These are phyloP conservation scores for Xylariales sp. DNA, from an alignment of 2,329 filamentous ascomycete genomes.

Conservation along the genomic window DNA sequence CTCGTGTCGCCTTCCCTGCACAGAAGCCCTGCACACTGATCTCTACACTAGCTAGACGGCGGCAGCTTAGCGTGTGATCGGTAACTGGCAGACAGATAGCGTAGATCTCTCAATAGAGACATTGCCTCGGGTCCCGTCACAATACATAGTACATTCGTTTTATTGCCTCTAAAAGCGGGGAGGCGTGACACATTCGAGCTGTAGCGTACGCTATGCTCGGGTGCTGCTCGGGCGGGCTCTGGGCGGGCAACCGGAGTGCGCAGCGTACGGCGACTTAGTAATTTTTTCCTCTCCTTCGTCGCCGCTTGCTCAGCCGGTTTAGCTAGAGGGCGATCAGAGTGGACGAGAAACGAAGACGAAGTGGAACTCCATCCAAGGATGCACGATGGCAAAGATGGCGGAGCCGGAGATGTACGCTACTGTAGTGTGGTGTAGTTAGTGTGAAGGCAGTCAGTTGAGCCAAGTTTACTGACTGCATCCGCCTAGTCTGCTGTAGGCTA, in stretches of 20 bases:
- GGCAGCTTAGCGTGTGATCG: conserved; percentile 10
- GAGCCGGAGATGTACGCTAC: conserved; percentile 7
- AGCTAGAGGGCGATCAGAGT: not conserved
- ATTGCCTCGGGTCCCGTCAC: conserved; percentile 23
- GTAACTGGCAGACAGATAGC: conserved; percentile 9
- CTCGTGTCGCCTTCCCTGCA: not conserved
- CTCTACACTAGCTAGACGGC: not conserved
- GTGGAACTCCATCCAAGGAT: not conserved
- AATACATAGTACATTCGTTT: conserved; percentile 3
- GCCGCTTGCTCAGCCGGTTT: conserved; percentile 22
- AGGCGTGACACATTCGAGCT: conserved; percentile 21
- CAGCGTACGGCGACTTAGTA: conserved; percentile 19
- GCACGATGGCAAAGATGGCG: conserved; percentile 25
- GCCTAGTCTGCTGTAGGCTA: no score
- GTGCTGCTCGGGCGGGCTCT: not conserved
- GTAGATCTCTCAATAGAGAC: conserved; percentile 25
- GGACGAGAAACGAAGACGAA: conserved; percentile 23
- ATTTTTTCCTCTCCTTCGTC: conserved; percentile 15
- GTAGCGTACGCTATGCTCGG: conserved; percentile 12
- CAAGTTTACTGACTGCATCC: no score
- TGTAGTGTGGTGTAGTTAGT: not conserved
- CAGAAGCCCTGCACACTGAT: not conserved
- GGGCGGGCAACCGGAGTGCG: conserved; percentile 19
- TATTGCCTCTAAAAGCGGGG: conserved; percentile 35
- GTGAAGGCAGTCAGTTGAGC: no score